Evolutionary conservation across 75 land plant species (phyloP).

Genomic region (Adiantum capillusveneris): DNA sequence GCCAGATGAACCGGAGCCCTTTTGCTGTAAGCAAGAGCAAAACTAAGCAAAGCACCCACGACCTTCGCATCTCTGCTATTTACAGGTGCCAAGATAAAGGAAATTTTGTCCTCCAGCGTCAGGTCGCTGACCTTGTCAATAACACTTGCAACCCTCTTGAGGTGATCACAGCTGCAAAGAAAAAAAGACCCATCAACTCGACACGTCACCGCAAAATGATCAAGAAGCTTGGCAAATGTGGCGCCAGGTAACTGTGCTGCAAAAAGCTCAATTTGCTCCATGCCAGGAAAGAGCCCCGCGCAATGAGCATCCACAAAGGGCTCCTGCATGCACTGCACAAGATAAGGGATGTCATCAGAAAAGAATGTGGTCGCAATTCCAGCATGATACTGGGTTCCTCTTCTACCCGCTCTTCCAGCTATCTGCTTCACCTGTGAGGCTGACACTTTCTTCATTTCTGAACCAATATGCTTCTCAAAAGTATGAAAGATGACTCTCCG

Average conservation of each 20-base stretch:
- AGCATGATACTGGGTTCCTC: constrained; percentile 80
- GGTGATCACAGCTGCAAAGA: constrained; percentile 61
- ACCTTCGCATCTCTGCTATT: constrained; percentile 80
- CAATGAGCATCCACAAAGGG: constrained; percentile 70
- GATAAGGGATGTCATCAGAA: constrained; percentile 58
- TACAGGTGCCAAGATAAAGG: constrained; percentile 94
- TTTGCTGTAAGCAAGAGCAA: constrained; percentile 60
- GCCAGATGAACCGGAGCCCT: constrained; percentile 68
- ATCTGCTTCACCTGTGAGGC: constrained; percentile 93
- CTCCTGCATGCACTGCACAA: constrained; percentile 68
- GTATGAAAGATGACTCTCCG: constrained; percentile 71
- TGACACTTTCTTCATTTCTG: constrained; percentile 57
- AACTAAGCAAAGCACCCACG: constrained; percentile 66
- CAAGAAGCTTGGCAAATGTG: constrained; percentile 65
- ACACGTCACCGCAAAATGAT: constrained; percentile 69
- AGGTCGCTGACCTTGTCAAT: constrained; percentile 73
- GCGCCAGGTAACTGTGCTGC: constrained; percentile 58
- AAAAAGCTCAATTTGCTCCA: constrained; percentile 90
- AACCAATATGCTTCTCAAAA: constrained; percentile 82
- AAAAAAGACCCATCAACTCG: constrained; percentile 85
- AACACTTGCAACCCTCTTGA: constrained; percentile 80
- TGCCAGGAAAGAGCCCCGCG: constrained; percentile 88
- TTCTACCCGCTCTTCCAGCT: constrained; percentile 95
- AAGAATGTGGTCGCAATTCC: constrained; percentile 75
- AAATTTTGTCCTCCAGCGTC: constrained; percentile 75